Conservation (phyloP, 2,329 filamentous ascomycete species). For the Colletotrichum sp. region DNA sequence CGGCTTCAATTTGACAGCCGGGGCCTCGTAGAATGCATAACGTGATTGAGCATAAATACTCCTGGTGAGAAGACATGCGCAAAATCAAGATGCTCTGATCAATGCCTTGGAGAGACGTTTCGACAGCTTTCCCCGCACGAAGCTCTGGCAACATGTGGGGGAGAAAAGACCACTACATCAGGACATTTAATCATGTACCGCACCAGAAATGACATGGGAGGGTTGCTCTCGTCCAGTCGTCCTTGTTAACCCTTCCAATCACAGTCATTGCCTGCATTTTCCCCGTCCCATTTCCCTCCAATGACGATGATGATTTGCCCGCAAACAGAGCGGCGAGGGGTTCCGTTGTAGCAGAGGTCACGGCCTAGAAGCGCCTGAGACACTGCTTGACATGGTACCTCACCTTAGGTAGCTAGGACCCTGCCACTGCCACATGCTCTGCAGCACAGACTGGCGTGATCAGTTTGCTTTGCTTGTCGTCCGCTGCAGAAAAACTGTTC, state of each 20-base stretch:
- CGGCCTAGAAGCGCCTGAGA: not conserved
- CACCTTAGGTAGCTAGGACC: not conserved
- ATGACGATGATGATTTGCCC: constrained; percentile 3
- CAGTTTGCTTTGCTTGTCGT: not conserved
- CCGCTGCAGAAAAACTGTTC: not conserved
- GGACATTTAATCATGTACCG: not conserved
- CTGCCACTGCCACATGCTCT: not conserved
- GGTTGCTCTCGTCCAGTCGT: not conserved
- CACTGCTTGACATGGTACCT: not conserved
- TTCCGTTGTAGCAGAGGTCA: not conserved
- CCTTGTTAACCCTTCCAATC: constrained; percentile 16
- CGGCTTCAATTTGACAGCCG: not conserved
- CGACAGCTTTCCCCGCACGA: constrained; percentile 13
- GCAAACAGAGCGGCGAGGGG: constrained; percentile 2
- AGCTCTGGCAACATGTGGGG: constrained; percentile 19
- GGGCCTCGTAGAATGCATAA: not conserved
- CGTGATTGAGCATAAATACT: not conserved
- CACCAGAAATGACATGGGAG: not conserved
- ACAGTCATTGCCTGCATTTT: not conserved
- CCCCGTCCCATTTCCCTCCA: not conserved
- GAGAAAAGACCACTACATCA: not conserved
- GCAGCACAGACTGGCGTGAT: not conserved
- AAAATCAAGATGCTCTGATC: not conserved
- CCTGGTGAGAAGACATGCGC: not conserved
- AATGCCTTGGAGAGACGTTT: not conserved